These are phyloP conservation scores for Rhododendron kiyosumense DNA, from an alignment of 148 eudicot species.

Conservation along the genomic window DNA sequence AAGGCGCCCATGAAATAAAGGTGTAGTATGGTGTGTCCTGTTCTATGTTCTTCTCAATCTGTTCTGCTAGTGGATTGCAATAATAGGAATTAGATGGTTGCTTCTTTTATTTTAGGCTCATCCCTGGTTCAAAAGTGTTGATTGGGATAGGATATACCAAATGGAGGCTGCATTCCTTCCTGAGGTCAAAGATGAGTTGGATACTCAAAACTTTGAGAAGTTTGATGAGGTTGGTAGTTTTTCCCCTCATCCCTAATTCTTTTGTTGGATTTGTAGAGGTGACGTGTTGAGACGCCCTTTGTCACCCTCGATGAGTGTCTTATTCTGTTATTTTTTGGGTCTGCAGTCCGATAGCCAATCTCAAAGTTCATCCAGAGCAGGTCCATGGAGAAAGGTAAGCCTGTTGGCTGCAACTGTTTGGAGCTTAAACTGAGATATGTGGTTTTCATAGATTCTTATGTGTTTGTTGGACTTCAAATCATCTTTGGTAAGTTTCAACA, in stretches of 20 bases:
- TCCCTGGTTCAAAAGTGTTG: constrained; percentile 82
- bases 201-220: constrained; percentile 95
- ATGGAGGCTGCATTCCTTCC: constrained; percentile 96
- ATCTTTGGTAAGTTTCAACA: constrained; percentile 1
- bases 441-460: background rate
- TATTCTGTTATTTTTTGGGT: background rate
- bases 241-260: background rate
- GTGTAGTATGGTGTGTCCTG: constrained; percentile 33
- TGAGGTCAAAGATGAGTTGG: constrained; percentile 95
- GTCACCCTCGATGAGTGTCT: constrained; percentile 6
- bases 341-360: constrained; percentile 57
- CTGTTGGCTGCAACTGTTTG: background rate
- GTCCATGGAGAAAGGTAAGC: constrained; percentile 98
- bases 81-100: background rate
- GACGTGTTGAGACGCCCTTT: background rate
- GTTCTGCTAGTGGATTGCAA: background rate
- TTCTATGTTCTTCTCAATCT: constrained; percentile 8
- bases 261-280: constrained; percentile 42
- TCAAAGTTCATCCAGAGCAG: constrained; percentile 63
- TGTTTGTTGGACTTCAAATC: constrained; percentile 1
- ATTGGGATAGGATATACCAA: constrained; percentile 84
- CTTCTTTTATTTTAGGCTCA: constrained; percentile 76
- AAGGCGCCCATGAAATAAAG: constrained; percentile 94
- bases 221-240: constrained; percentile 71
- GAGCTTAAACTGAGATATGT: background rate